A percentile compares a stretch with the other conserved stretches of the same genome.
These are phyloP conservation scores for Bombardia bombarda DNA, from an alignment of 495 filamentous ascomycete genomes.

Conservation along the genomic window DNA sequence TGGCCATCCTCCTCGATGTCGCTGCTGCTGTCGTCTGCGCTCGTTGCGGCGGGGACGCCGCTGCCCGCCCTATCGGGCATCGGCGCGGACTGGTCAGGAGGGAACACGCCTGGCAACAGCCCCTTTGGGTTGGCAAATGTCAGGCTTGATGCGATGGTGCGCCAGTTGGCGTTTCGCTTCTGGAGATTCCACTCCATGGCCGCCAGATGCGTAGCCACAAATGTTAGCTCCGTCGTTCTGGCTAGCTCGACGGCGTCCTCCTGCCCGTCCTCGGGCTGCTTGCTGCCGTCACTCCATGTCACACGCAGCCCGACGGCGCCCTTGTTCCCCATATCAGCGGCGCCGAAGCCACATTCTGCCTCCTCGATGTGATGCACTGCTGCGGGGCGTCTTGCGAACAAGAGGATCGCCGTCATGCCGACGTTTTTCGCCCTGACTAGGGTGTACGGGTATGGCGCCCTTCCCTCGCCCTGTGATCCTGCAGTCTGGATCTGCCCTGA, in stretches of 20 bases:
- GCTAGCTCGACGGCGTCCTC: constrained; percentile 1
- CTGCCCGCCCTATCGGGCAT: constrained; percentile 15
- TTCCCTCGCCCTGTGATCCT: background rate
- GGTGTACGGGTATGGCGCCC: constrained; percentile 30
- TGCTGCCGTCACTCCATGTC: constrained; percentile 27
- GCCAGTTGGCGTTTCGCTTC: constrained; percentile 78
- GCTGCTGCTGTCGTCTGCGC: constrained; percentile 12
- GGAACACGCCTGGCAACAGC: constrained; percentile 17
- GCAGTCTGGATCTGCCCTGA: background rate
- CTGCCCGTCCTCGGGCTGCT: background rate
- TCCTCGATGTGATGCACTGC: constrained; percentile 54
- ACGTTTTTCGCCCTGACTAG: constrained; percentile 54
- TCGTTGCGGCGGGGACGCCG: background rate
- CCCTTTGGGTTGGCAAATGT: constrained; percentile 53
- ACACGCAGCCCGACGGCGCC: constrained; percentile 77
- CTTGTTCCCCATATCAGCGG: constrained; percentile 88
- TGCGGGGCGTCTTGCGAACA: constrained; percentile 57
- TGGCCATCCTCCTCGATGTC: constrained; percentile 14
- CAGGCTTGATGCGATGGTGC: constrained; percentile 65
- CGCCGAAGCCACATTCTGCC: constrained; percentile 71
- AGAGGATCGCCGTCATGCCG: constrained; percentile 82
- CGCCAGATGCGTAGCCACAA: constrained; percentile 83
- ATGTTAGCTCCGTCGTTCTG: constrained; percentile 58
- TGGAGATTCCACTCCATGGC: constrained; percentile 68
- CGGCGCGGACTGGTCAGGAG: constrained; percentile 2